Base-by-base conservation (phyloP, 2,329 filamentous ascomycete species). In the Acrocalymma vagum region DNA sequence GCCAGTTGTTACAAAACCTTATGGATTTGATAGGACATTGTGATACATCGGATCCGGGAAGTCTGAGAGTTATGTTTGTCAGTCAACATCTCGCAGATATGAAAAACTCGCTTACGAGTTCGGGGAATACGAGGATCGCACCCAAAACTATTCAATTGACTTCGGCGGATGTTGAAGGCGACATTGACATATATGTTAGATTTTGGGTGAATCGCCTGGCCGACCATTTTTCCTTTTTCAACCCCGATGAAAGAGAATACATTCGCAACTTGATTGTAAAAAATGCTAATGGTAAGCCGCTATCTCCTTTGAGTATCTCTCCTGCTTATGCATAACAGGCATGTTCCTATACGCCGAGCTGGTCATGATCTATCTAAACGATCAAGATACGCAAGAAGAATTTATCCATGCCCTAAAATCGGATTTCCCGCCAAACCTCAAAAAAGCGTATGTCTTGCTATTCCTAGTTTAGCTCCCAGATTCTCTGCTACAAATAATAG, bases 331-430 rank as follows among this genome's bases (percentile, higher is more conserved):
- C 6, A 20, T 26, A 17, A 3, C 23, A 63, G 60, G 57, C 4
- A 62, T 63, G 60, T 63, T 62, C 27, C 31, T 63, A 1, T 63
- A 58, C 16, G 62, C 60, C 0, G 57, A 60, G 23, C 42, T 65
- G 2, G 58, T 64, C 3, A 45, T 62, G 48, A 13, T 37, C 3
- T 59, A 60, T 30, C 41, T 60, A 2, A 36, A 38, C 11, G 26
- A 36, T 1, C 50, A 53, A 11, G 32, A 43, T 15, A 62, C 52
- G 6, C 45, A 49, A 16, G 35, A 34, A 10, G 29, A 50, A 2
- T 30, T 64, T 1, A 13, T 60, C 1, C 32, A 53, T 4, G 51
- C 44, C 9, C 53, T 63, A 4, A 18, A 32, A 10, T 5, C 20
- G 3, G 47, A 51, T 10, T 57, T 63, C 23, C 61, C 53, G 0